phyloP scores from a whole-genome alignment of 202 grass and related monocot genomes.

The Panicum virgatum region DNA sequence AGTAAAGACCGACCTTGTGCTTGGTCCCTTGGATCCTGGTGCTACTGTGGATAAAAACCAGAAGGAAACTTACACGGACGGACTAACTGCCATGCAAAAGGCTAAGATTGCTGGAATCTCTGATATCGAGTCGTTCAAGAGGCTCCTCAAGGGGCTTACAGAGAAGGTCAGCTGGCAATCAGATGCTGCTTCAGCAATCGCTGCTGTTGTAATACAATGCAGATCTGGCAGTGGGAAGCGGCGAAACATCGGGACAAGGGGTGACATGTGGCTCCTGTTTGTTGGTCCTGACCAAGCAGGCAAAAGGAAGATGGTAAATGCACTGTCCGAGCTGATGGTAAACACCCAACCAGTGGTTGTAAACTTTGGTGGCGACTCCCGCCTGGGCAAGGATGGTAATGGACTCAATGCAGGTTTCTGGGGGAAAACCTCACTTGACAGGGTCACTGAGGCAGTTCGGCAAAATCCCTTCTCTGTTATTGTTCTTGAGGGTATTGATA shows the following conservation, averaged over 20 bases:
- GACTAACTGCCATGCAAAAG: conserved; percentile 64
- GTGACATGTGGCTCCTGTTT: conserved; percentile 91
- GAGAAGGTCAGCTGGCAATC: conserved; percentile 91
- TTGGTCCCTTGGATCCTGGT: conserved; percentile 47
- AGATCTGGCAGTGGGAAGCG: conserved; percentile 67
- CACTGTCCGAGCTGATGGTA: conserved; percentile 73
- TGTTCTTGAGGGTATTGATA: conserved; percentile 86
- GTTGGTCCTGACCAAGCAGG: conserved; percentile 89
- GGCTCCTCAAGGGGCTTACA: conserved; percentile 77
- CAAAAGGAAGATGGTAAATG: conserved; percentile 77
- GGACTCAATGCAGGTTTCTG: conserved; percentile 52
- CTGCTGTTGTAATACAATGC: conserved; percentile 73
- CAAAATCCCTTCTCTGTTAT: conserved; percentile 82
- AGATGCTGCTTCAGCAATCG: conserved; percentile 79
- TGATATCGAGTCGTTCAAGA: conserved; percentile 89
- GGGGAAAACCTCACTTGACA: conserved; percentile 76
- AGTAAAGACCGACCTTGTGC: conserved; percentile 90
- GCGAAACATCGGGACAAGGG: conserved; percentile 53
- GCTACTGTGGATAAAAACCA: conserved; percentile 52
- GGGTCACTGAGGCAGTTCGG: conserved; percentile 77
- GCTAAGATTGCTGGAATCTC: conserved; percentile 75
- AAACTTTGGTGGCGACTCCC: conserved; percentile 50
- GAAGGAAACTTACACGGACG: conserved; percentile 32
- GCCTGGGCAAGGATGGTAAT: conserved; percentile 26
- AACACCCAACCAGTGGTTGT: conserved; percentile 57